Conservation (phyloP, 177 flowering plant species). For the Vitis hybrid region DNA sequence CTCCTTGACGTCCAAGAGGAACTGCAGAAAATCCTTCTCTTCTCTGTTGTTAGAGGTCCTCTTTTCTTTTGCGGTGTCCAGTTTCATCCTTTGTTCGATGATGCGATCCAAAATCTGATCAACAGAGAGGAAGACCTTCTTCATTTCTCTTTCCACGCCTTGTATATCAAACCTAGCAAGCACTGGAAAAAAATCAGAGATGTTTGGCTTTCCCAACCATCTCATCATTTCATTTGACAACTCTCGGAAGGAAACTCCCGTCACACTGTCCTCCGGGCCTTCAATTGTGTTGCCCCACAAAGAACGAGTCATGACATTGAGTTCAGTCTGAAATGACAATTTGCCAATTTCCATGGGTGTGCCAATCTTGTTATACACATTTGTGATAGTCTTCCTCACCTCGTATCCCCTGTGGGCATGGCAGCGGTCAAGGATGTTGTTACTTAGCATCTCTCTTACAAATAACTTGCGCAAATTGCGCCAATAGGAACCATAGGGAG, state of each 20-base stretch:
- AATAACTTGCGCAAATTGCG: slow-evolving; percentile 25
- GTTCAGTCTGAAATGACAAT: slow-evolving; percentile 1
- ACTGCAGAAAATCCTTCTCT: slow-evolving; percentile 26
- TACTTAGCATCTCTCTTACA: slow-evolving; percentile 25
- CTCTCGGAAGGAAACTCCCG: not conserved
- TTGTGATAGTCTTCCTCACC: slow-evolving; percentile 2
- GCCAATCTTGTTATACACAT: slow-evolving; percentile 8
- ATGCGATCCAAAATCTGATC: slow-evolving; percentile 16
- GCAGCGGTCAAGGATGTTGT: slow-evolving; percentile 20
- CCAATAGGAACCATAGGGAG: slow-evolving; percentile 24
- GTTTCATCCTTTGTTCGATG: slow-evolving; percentile 2
- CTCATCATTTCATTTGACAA: slow-evolving; percentile 3
- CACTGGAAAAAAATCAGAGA: slow-evolving; percentile 34
- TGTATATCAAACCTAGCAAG: slow-evolving; percentile 34
- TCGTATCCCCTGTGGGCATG: slow-evolving; percentile 1
- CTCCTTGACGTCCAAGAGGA: slow-evolving; percentile 30
- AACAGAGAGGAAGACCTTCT: not conserved
- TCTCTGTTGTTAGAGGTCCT: too few species aligned
- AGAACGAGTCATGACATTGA: not conserved
- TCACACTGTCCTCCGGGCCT: too few species aligned
- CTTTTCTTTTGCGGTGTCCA: not conserved
- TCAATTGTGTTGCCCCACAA: too few species aligned
- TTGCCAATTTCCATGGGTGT: slow-evolving; percentile 12
- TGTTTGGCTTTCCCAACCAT: slow-evolving; percentile 17
- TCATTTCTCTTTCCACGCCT: slow-evolving; percentile 21